phyloP scores from a whole-genome alignment of 2,329 filamentous ascomycete species.

The Arthroderma uncinatum region DNA sequence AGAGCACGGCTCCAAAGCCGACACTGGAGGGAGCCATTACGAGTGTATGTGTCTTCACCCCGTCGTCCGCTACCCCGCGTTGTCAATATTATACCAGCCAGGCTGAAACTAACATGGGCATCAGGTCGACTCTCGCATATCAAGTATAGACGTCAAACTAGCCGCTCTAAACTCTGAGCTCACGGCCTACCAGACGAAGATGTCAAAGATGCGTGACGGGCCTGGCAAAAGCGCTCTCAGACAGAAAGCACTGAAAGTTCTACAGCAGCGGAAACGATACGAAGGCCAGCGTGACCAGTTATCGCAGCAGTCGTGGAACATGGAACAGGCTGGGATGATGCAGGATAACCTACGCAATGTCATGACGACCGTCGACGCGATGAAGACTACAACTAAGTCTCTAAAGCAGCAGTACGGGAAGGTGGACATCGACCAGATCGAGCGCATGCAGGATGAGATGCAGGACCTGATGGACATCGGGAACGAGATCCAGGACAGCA shows the following conservation, averaged over 20 bases:
- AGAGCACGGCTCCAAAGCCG: slow-evolving; percentile 77
- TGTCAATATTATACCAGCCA: not conserved
- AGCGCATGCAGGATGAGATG: slow-evolving; percentile 97
- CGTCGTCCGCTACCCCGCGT: not conserved
- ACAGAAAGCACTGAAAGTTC: slow-evolving; percentile 85
- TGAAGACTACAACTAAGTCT: slow-evolving; percentile 93
- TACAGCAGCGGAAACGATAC: slow-evolving; percentile 88
- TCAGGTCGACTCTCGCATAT: slow-evolving; percentile 67
- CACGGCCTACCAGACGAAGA: slow-evolving; percentile 72
- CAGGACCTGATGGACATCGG: slow-evolving; percentile 93
- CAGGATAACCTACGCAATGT: slow-evolving; percentile 97
- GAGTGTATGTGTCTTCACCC: slow-evolving; percentile 46
- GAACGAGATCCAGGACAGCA: slow-evolving; percentile 95
- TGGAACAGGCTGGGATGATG: slow-evolving; percentile 98
- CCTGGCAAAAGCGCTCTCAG: slow-evolving; percentile 88
- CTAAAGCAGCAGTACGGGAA: slow-evolving; percentile 91
- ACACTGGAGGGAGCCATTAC: slow-evolving; percentile 71
- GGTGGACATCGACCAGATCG: slow-evolving; percentile 94
- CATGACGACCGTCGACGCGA: slow-evolving; percentile 94
- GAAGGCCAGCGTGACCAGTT: slow-evolving; percentile 89
- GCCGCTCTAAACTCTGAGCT: slow-evolving; percentile 86
- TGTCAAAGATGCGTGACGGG: slow-evolving; percentile 87
- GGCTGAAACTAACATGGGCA: not conserved
- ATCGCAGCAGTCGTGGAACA: slow-evolving; percentile 92
- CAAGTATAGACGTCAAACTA: slow-evolving; percentile 87